Conservation (phyloP, 768 basidiomycete genomes). For the Artomyces pyxidatus region DNA sequence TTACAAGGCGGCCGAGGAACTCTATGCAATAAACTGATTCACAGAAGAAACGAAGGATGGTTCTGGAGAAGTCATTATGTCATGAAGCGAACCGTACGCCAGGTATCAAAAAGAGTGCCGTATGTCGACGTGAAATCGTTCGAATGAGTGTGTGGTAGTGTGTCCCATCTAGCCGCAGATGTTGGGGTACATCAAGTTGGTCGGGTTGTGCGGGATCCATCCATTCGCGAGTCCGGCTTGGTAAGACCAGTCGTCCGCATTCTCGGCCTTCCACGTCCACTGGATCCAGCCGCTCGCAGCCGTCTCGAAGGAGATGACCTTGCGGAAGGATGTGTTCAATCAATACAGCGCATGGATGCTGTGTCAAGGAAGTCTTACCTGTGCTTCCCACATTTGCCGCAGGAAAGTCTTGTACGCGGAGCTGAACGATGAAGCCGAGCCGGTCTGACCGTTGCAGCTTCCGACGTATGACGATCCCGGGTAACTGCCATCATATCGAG, state of each 20-base stretch:
- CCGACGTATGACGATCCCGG: constrained; percentile 62
- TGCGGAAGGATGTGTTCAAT: not conserved
- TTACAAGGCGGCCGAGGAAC: too few species aligned
- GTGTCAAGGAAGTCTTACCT: constrained; percentile 32
- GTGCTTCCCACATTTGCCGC: constrained; percentile 78
- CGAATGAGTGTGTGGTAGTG: too few species aligned
- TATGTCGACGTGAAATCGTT: too few species aligned
- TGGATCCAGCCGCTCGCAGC: constrained; percentile 71
- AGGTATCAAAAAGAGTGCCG: too few species aligned
- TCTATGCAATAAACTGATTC: too few species aligned
- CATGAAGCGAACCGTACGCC: too few species aligned
- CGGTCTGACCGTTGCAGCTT: constrained; percentile 67
- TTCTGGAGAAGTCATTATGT: too few species aligned
- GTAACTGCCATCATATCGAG: constrained; percentile 48
- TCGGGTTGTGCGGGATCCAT: constrained; percentile 71
- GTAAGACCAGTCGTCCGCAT: constrained; percentile 87
- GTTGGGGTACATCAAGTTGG: constrained; percentile 44
- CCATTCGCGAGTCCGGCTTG: constrained; percentile 70
- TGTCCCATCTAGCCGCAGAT: constrained; percentile 56
- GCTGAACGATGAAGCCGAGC: constrained; percentile 68
- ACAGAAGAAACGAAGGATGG: too few species aligned
- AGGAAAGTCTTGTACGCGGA: constrained; percentile 75
- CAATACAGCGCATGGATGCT: not conserved
- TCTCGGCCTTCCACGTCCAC: constrained; percentile 83
- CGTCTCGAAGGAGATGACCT: constrained; percentile 54